These are phyloP conservation scores for Apiospora pterosperma DNA, from an alignment of 2,329 filamentous ascomycete species.

Conservation along the genomic window DNA sequence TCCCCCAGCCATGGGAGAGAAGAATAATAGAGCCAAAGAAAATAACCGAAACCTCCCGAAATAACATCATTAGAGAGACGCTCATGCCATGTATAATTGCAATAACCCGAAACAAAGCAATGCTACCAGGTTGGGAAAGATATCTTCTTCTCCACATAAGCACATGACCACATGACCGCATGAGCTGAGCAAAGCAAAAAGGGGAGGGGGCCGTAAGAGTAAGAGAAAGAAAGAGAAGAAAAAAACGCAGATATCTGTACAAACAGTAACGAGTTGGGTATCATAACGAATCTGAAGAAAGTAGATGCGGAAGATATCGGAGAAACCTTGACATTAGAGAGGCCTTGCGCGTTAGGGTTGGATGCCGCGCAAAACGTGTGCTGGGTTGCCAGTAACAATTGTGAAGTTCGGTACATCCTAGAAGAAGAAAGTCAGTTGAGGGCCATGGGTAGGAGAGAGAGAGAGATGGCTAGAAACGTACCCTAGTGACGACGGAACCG, in stretches of 20 bases:
- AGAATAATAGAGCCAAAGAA: not conserved
- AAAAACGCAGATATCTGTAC: not conserved
- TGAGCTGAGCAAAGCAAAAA: not conserved
- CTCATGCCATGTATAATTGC: not conserved
- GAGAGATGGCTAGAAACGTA: conserved; percentile 26
- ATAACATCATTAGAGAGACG: not conserved
- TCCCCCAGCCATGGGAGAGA: not conserved
- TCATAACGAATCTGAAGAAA: conserved; percentile 1
- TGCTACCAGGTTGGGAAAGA: not conserved
- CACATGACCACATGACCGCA: not conserved
- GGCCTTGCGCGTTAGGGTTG: not conserved
- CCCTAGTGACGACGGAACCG: conserved; percentile 80
- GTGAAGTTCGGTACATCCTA: conserved; percentile 64
- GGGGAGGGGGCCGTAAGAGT: not conserved
- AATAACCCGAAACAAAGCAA: no score
- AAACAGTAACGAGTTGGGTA: conserved; percentile 4
- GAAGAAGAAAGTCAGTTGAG: conserved; percentile 14
- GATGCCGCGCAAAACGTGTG: conserved; percentile 47
- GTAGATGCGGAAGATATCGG: conserved; percentile 1
- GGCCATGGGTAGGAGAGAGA: not conserved
- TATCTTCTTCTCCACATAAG: not conserved
- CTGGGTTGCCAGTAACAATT: conserved; percentile 69
- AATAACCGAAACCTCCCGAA: not conserved
- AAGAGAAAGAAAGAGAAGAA: not conserved
- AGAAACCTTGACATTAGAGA: not conserved